Conservation (phyloP, 371 early-diverging fungal species). For the Mortierella sp. region DNA sequence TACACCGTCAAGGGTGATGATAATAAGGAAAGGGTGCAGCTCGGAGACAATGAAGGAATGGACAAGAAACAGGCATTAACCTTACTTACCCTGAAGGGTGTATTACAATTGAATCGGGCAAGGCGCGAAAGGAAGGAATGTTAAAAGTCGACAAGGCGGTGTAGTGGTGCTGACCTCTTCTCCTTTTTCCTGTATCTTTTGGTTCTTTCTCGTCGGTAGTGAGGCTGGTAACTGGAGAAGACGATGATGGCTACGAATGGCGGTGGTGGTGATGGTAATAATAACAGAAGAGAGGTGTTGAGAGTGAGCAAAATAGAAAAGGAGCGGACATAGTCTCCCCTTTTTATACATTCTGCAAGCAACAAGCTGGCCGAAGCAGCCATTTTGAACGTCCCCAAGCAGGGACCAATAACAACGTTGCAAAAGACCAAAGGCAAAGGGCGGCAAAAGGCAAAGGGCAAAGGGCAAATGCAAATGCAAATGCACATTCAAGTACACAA, state of each 20-base stretch:
- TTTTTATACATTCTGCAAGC: not conserved
- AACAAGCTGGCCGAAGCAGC: not conserved
- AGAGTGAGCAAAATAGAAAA: not conserved
- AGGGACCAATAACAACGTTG: slow-evolving; percentile 8
- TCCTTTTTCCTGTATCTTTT: not conserved
- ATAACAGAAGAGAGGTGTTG: not conserved
- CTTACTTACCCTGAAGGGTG: not conserved
- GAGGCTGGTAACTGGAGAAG: not conserved
- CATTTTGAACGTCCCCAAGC: slow-evolving; percentile 4
- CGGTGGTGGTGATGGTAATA: not conserved
- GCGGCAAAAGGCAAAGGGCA: slow-evolving; percentile 6
- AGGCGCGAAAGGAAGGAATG: not conserved
- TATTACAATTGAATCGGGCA: not conserved
- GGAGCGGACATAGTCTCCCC: not conserved
- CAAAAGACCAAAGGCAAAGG: not conserved
- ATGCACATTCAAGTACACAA: not conserved
- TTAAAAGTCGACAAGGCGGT: not conserved
- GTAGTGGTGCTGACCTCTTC: not conserved
- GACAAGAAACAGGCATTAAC: not conserved
- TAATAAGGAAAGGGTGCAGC: not conserved
- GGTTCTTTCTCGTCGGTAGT: not conserved
- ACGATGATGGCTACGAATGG: not conserved
- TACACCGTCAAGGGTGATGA: not conserved
- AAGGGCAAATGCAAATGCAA: not conserved
- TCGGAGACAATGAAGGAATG: not conserved